A percentile compares a stretch with the other conserved stretches of the same genome.
phyloP scores from a whole-genome alignment of 805 yeast genomes.

The Lipomyces starkeyi region DNA sequence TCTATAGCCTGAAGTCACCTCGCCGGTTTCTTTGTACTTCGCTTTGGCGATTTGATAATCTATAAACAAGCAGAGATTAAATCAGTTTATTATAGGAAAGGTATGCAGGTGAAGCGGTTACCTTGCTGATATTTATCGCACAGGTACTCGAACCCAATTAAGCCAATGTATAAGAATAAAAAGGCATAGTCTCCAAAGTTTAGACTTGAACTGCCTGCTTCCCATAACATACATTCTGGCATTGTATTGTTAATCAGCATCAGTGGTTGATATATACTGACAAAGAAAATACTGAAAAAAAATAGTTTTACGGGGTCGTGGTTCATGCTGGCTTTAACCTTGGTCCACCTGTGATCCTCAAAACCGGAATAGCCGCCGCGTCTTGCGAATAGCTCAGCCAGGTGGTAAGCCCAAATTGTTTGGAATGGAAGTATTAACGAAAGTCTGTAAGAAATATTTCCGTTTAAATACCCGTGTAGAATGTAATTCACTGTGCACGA shows the following conservation, averaged over 20 bases:
- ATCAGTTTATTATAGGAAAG: neutral
- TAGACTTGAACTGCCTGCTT: constrained; percentile 6
- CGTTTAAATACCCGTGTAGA: constrained; percentile 15
- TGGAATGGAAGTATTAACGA: constrained; percentile 11
- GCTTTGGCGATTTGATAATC: constrained; percentile 17
- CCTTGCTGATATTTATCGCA: constrained; percentile 27
- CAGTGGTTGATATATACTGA: constrained; percentile 20
- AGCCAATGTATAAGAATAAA: neutral
- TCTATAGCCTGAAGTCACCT: constrained; percentile 6
- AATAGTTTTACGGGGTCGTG: constrained; percentile 11
- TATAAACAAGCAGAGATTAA: neutral
- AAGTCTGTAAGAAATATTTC: constrained; percentile 2
- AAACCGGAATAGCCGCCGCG: constrained; percentile 28
- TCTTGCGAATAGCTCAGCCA: constrained; percentile 19
- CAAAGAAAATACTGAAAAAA: constrained; percentile 16
- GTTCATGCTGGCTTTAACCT: constrained; percentile 15
- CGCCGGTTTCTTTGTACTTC: constrained; percentile 2
- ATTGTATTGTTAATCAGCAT: constrained; percentile 19
- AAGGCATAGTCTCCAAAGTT: constrained; percentile 9
- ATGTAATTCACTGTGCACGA: constrained; percentile 14
- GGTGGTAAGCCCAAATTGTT: constrained; percentile 23
- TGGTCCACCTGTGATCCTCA: constrained; percentile 24
- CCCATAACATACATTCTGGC: constrained; percentile 14
- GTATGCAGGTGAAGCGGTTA: neutral
- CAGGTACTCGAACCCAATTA: constrained; percentile 14